phyloP scores from a whole-genome alignment of 331 rosid genomes.

The Pyrus hybrid region DNA sequence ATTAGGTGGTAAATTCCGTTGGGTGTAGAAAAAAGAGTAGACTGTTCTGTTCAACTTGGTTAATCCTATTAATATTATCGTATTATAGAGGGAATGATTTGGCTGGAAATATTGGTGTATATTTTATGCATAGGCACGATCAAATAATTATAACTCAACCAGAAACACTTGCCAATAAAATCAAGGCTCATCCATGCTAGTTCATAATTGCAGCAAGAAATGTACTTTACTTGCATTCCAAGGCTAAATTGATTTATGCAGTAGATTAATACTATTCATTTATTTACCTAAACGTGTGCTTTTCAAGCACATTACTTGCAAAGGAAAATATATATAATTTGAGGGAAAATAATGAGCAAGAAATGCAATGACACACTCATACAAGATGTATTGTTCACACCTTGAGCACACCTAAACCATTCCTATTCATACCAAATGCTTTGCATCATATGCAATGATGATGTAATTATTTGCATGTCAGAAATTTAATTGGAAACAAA shows the following conservation, averaged over 20 bases:
- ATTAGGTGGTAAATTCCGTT: no score
- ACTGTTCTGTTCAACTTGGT: no score
- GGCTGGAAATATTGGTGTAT: background rate
- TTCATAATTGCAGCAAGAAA: background rate
- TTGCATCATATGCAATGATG: background rate
- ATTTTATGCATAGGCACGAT: background rate
- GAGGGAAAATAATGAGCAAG: background rate
- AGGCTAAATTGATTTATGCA: background rate
- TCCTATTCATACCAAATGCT: background rate
- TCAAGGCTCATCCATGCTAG: background rate
- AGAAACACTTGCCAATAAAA: background rate
- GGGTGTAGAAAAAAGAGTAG: no score
- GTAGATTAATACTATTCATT: background rate
- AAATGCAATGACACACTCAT: background rate
- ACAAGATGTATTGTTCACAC: background rate
- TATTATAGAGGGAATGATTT: background rate
- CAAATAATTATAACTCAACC: no score
- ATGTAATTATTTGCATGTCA: background rate
- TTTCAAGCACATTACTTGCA: conserved; percentile 1
- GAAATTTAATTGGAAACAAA: background rate
- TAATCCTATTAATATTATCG: no score
- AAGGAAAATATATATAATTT: background rate
- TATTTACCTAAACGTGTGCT: background rate
- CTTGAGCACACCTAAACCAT: background rate
- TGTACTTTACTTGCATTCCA: conserved; percentile 14